Evolutionary conservation across 1,284 basidiomycete species (phyloP).

Genomic region (Xerocomus amazonicus): DNA sequence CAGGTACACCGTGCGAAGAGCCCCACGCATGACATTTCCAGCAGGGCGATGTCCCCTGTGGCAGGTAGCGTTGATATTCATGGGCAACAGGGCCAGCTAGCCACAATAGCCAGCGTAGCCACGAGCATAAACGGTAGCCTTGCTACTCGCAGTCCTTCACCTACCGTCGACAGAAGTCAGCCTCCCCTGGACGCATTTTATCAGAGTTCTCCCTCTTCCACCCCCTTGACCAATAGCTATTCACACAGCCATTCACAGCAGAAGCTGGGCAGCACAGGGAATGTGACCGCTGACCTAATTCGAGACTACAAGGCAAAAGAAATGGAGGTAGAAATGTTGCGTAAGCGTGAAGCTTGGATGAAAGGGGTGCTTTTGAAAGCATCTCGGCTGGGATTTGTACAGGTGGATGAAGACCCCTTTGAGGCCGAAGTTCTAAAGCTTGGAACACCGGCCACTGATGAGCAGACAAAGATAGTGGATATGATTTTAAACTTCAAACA

Average conservation of each 20-base stretch:
- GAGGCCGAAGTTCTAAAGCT: slow-evolving; percentile 40
- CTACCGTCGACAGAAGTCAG: slow-evolving; percentile 50
- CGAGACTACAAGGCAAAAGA: slow-evolving; percentile 80
- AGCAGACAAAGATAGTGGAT: slow-evolving; percentile 57
- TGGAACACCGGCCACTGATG: slow-evolving; percentile 32
- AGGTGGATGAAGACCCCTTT: slow-evolving; percentile 47
- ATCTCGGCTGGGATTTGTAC: slow-evolving; percentile 77
- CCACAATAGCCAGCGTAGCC: slow-evolving; percentile 52
- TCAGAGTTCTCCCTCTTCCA: slow-evolving; percentile 50
- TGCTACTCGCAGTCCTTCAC: slow-evolving; percentile 63
- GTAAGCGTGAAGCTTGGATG: slow-evolving; percentile 85
- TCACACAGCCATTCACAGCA: slow-evolving; percentile 31
- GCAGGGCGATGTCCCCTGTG: slow-evolving; percentile 57
- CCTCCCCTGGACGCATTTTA: slow-evolving; percentile 61
- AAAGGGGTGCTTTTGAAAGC: slow-evolving; percentile 79
- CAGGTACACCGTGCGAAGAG: slow-evolving; percentile 58
- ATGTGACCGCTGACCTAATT: slow-evolving; percentile 68
- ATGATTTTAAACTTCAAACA: slow-evolving; percentile 85
- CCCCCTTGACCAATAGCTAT: slow-evolving; percentile 34
- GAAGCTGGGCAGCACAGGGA: slow-evolving; percentile 59
- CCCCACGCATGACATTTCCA: slow-evolving; percentile 43
- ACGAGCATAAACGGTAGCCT: slow-evolving; percentile 45
- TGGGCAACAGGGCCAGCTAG: slow-evolving; percentile 35
- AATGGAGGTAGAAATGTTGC: slow-evolving; percentile 72
- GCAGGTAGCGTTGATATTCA: slow-evolving; percentile 37